Evolutionary conservation across 1,284 basidiomycete species (phyloP).

Genomic region (Cutaneotrichosporon spelunceum): DNA sequence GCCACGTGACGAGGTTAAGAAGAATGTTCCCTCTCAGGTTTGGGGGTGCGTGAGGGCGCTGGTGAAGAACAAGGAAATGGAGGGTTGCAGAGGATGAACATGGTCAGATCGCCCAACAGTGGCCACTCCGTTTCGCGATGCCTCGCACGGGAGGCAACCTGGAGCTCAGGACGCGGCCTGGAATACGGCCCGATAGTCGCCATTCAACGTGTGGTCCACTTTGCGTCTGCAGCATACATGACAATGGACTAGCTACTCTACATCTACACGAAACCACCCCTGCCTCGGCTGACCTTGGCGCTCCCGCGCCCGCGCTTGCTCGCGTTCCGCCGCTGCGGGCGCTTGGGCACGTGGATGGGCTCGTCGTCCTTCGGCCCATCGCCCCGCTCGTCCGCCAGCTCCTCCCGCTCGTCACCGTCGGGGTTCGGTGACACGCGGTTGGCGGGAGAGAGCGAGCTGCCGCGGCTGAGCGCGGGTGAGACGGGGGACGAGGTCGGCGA

Average conservation of each 20-base stretch:
- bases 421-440: background rate
- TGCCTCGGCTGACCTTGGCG: background rate
- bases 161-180: no score
- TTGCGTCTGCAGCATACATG: background rate
- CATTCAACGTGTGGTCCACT: no score
- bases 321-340: background rate
- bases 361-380: background rate
- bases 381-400: constrained; percentile 4
- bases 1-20: no score
- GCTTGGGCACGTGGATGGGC: background rate
- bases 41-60: no score
- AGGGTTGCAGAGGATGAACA: no score
- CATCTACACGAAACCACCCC: background rate
- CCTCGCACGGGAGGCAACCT: no score
- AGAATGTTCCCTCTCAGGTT: no score
- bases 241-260: background rate
- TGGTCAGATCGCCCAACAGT: no score
- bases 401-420: background rate
- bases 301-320: background rate
- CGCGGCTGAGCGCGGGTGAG: background rate
- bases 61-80: no score
- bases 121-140: no score
- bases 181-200: no score
- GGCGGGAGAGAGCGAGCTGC: background rate
- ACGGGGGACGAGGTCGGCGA: background rate